Evolutionary conservation across 2,329 filamentous ascomycete genomes (phyloP), one percentile per base, ranked within the genome.

Genomic region (Akanthomyces dipterigenus): DNA sequence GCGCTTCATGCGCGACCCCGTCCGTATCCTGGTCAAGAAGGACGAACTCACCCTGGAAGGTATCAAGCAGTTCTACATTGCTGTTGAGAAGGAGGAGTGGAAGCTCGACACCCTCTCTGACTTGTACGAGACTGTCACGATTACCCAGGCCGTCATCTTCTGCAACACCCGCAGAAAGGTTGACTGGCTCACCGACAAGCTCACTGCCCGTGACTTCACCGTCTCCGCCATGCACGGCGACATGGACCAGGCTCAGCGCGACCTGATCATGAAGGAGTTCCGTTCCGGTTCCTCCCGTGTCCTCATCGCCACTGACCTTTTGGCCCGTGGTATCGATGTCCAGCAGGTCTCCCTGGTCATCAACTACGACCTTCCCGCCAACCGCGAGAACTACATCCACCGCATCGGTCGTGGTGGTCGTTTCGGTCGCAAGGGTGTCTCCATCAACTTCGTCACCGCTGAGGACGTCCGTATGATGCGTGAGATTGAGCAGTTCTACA

Each of bases 201-300:
- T 99, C 77, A 96, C 91, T 72, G 90, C 90, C 72, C 91, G 92
- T 83, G 93, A 99, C 82, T 99, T 99, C 85, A 98, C 95, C 66
- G 95, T 99, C 77, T 97, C 93, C 43, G 93, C 93, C 80, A 98
- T 99, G 95, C 95, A 99, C 85, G 95, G 95, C 77, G 95, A 99
- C 76, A 99, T 99, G 95, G 92, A 96, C 79, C 93, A 97, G 83
- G 82, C 81, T 73, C 92, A 98, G 85, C 93, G 95, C 87, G 95
- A 98, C 79, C 85, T 96, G 75, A 99, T 99, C 80, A 99, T 99
- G 95, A 96, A 99, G 88, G 95, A 99, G 84, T 99, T 99, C 90
- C 92, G 95, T 73, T 96, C 93, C 69, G 95, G 95, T 69, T 97
- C 93, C 76, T 97, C 93, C 67, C 93, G 95, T 89, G 95, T 99